Percentiles rank a stretch among this genome's conserved stretches.
Conservation (phyloP, 225 moss, liverwort and hornwort genomes). For the Bryoerythrophyllum caledonicum region DNA sequence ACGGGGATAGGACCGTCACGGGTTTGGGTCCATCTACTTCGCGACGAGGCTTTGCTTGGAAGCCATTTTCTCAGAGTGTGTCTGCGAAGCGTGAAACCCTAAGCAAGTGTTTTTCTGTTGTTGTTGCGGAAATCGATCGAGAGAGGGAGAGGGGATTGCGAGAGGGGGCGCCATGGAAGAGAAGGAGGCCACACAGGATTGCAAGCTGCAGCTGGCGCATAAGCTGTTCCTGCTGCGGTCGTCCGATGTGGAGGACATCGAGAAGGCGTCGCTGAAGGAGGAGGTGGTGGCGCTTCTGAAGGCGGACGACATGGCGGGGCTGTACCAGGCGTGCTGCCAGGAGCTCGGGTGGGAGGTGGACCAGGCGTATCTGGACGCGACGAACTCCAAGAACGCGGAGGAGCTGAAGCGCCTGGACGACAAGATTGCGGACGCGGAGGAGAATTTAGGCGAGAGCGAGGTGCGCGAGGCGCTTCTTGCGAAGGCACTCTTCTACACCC, state of each 20-base stretch:
- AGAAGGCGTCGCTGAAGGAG: constrained; percentile 74
- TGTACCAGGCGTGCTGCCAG: constrained; percentile 72
- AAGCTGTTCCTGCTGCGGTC: constrained; percentile 87
- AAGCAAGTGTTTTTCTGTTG: no score
- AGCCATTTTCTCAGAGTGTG: background rate
- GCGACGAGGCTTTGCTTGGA: background rate
- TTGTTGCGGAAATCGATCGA: background rate
- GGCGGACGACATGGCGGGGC: constrained; percentile 78
- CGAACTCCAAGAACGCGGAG: constrained; percentile 46
- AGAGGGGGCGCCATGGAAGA: constrained; percentile 45
- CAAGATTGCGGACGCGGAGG: constrained; percentile 81
- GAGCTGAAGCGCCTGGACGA: constrained; percentile 74
- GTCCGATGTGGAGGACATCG: constrained; percentile 68
- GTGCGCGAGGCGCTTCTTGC: constrained; percentile 92
- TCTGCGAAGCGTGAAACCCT: no score
- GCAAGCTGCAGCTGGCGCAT: constrained; percentile 78
- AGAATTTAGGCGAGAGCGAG: constrained; percentile 98
- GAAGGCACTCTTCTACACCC: constrained; percentile 78
- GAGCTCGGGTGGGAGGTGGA: constrained; percentile 87
- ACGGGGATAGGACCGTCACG: no score
- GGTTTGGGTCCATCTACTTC: no score
- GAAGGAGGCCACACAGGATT: constrained; percentile 77
- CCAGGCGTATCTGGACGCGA: constrained; percentile 40
- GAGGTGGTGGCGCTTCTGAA: constrained; percentile 59
- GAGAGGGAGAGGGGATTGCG: background rate